Evolutionary conservation across 495 filamentous ascomycete genomes (phyloP).

Genomic region (Staphylotrichum longicolle): DNA sequence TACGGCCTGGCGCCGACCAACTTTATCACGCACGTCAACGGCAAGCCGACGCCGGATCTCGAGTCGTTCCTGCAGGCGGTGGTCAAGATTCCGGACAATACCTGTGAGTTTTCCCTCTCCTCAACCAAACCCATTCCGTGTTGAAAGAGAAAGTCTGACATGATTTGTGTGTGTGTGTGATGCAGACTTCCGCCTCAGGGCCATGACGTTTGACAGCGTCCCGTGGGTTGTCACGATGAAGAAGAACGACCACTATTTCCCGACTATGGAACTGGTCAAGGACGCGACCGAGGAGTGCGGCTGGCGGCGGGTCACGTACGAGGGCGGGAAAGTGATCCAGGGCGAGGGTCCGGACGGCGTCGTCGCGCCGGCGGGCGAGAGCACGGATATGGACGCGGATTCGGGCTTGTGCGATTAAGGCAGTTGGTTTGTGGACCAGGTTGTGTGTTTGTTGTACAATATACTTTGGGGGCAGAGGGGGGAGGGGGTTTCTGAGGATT

Average conservation of each 20-base stretch:
- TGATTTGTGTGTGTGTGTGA: not conserved
- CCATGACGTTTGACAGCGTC: constrained; percentile 95
- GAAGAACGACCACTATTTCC: constrained; percentile 99
- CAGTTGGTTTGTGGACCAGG: too few species aligned
- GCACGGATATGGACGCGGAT: constrained; percentile 33
- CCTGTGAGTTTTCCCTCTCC: constrained; percentile 54
- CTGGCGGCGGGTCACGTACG: constrained; percentile 72
- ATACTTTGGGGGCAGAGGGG: too few species aligned
- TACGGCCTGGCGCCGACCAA: constrained; percentile 94
- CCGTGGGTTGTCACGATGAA: constrained; percentile 99
- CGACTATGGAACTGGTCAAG: constrained; percentile 83
- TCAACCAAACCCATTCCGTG: not conserved
- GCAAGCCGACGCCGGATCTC: constrained; percentile 74
- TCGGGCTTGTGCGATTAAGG: constrained; percentile 12
- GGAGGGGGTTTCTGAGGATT: not conserved
- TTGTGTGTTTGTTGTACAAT: too few species aligned
- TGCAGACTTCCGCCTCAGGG: constrained; percentile 82
- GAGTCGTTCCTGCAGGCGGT: constrained; percentile 75
- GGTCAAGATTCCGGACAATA: constrained; percentile 88
- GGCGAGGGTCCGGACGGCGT: constrained; percentile 50
- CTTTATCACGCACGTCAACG: constrained; percentile 95
- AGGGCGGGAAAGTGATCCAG: constrained; percentile 52
- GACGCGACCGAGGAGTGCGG: constrained; percentile 60
- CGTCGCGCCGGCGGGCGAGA: constrained; percentile 30
- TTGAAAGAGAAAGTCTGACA: not conserved